A percentile compares a stretch with the other conserved stretches of the same genome.
Conservation (phyloP, 208 protist species). For the Trypanosoma lewisi region DNA sequence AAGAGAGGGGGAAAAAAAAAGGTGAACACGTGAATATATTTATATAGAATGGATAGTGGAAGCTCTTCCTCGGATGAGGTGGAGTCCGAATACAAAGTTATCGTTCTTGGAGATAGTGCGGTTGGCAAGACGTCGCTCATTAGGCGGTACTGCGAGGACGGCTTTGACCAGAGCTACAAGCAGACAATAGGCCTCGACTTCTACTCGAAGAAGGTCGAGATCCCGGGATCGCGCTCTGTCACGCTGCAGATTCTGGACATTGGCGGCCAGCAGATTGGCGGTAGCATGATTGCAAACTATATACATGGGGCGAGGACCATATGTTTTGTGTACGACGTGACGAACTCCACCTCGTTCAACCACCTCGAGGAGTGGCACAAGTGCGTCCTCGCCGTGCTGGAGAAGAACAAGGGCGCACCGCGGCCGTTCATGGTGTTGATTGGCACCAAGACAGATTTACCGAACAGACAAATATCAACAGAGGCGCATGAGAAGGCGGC, state of each 20-base stretch:
- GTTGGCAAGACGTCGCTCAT: conserved; percentile 94
- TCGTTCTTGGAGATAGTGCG: conserved; percentile 79
- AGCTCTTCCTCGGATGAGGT: conserved; percentile 47
- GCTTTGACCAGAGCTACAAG: conserved; percentile 90
- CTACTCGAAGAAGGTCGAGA: conserved; percentile 87
- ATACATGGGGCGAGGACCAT: conserved; percentile 90
- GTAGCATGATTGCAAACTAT: conserved; percentile 94
- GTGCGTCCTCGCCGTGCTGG: conserved; percentile 42
- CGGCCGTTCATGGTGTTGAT: conserved; percentile 79
- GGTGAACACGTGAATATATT: neutral
- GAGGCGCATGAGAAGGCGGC: conserved; percentile 66
- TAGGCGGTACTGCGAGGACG: conserved; percentile 80
- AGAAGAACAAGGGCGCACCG: neutral
- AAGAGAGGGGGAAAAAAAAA: neutral
- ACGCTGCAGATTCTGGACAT: conserved; percentile 95
- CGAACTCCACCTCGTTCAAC: conserved; percentile 89
- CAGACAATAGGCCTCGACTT: conserved; percentile 96
- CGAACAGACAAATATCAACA: conserved; percentile 71
- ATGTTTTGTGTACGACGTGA: conserved; percentile 93
- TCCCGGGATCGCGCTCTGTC: conserved; percentile 66
- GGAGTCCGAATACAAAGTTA: conserved; percentile 60
- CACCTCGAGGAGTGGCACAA: conserved; percentile 91
- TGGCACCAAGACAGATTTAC: conserved; percentile 93
- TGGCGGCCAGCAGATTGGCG: conserved; percentile 92
- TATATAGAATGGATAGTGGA: conserved; percentile 64